Base-by-base conservation (phyloP, 1,284 basidiomycete genomes). In the Veloboletus limbatus region DNA sequence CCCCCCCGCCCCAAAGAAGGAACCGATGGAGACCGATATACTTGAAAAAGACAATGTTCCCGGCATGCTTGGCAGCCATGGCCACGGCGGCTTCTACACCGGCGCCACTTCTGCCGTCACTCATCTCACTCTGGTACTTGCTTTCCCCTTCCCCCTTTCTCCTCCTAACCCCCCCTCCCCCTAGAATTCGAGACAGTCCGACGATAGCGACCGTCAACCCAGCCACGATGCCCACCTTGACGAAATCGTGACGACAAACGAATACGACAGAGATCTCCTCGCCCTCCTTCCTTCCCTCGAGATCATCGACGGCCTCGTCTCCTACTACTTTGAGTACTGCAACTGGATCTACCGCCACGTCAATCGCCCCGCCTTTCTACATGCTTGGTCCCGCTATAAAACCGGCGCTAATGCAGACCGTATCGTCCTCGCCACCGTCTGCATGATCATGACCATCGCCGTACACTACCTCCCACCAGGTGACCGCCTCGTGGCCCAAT, bases 281-380 rank as follows among this genome's bases (percentile, higher is more conserved):
- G 68, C 71, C 4, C 66, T 76, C 49, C 75, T 90, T 3, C 88
- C 88, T 2, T 69, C 76, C 27, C 66, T 82, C 41, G 75, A 82
- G 38, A 69, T 80, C 42, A 81, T 88, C 55, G 88, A 90, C 58
- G 77, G 75, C 24, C 78, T 90, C 41, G 74, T 90, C 58, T 68
- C 69, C 41, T 85, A 81, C 65, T 90, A 90, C 66, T 89, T 89
- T 55, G 82, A 86, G 55, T 86, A 85, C 59, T 88, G 86, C 73
- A 88, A 85, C 63, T 90, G 87, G 88, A 79, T 89, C 45, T 87
- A 88, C 64, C 78, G 84, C 28, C 82, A 87, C 61, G 76, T 90
- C 48, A 82, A 88, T 63, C 74, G 81, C 45, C 47, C 66, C 2
- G 68, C 79, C 6, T 85, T 90, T 58, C 66, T 69, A 11, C 65